Conservation (phyloP, 768 basidiomycete genomes). For the Cantharellus anzutake region DNA sequence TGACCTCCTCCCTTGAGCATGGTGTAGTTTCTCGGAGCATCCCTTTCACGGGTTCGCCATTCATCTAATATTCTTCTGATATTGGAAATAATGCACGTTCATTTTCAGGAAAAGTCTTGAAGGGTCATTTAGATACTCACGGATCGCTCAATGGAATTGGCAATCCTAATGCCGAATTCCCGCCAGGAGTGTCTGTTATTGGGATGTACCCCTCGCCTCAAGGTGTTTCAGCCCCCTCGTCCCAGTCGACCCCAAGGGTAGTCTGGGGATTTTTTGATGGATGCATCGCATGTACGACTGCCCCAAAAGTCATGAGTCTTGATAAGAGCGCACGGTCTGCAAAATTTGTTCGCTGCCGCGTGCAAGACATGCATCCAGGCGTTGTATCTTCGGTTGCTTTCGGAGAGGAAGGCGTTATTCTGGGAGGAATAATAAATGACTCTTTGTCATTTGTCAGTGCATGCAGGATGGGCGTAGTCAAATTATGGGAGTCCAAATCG, state of each 20-base stretch:
- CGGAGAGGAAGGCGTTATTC: conserved; percentile 16
- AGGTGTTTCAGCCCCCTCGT: conserved; percentile 31
- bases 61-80: background rate
- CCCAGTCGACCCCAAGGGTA: conserved; percentile 19
- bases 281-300: conserved; percentile 41
- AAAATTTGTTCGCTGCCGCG: conserved; percentile 20
- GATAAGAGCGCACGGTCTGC: conserved; percentile 15
- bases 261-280: conserved; percentile 60
- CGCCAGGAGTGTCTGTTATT: conserved; percentile 26
- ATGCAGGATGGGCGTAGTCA: conserved; percentile 44
- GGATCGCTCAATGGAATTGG: conserved; percentile 41
- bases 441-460: conserved; percentile 27
- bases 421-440: too few species aligned
- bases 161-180: conserved; percentile 59
- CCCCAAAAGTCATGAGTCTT: conserved; percentile 38
- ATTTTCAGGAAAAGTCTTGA: conserved; percentile 28
- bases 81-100: background rate
- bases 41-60: conserved; percentile 33
- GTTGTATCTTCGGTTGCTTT: conserved; percentile 37
- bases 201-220: conserved; percentile 29
- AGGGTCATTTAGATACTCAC: conserved; percentile 49
- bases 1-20: conserved; percentile 44
- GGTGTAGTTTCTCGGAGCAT: conserved; percentile 57
- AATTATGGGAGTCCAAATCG: conserved; percentile 47
- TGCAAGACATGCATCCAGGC: conserved; percentile 46